Evolutionary conservation across 176 grass and related monocot genomes (phyloP), one percentile per base, ranked within the genome.

Genomic region (Carex pumila): DNA sequence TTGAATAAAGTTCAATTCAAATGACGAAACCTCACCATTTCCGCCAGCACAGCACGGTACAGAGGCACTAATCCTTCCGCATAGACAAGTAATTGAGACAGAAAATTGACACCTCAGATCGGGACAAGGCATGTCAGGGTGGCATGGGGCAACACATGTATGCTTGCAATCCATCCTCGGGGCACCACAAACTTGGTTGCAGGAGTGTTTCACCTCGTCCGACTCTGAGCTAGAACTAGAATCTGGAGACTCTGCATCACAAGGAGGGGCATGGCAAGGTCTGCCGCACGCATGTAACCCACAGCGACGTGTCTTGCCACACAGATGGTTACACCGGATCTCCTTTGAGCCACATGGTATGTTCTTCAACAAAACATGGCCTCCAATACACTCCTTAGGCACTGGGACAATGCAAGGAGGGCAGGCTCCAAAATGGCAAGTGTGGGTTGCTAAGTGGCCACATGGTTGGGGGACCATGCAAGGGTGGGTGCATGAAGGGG

Each of bases 81-180:
- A 99, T 47, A 91, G 91, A 87, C 96, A 99, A 59, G 86, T 84
- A 67, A 95, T 95, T 15, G 80, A 86, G 61, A 95, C 85, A 36
- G 80, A 63, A 31, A 85, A 87, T 76, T 95, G 89, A 86, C 96
- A 95, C 86, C 88, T 99, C 74, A 90, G 45, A 54, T 99, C 91
- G 25, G 93, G 96, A 50, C 96, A 99, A 12, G 78, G 88, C 61
- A 77, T 92, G 1, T 73, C 92, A 13, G 96, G 93, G 86, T 99
- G 96, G 68, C 96, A 99, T 63, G 89, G 85, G 61, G 96, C 88
- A 79, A 56, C 83, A 82, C 96, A 99, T 21, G 91, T 95, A 61
- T 99, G 93, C 88, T 93, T 99, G 63, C 96, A 99, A 83, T 99
- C 96, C 85, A 89, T 93, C 85, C 96, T 95, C 3, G 88, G 88